Evolutionary conservation across 2,329 filamentous ascomycete species (phyloP), one percentile per base, ranked within the genome.

Genomic region (Cladosporium sp.): DNA sequence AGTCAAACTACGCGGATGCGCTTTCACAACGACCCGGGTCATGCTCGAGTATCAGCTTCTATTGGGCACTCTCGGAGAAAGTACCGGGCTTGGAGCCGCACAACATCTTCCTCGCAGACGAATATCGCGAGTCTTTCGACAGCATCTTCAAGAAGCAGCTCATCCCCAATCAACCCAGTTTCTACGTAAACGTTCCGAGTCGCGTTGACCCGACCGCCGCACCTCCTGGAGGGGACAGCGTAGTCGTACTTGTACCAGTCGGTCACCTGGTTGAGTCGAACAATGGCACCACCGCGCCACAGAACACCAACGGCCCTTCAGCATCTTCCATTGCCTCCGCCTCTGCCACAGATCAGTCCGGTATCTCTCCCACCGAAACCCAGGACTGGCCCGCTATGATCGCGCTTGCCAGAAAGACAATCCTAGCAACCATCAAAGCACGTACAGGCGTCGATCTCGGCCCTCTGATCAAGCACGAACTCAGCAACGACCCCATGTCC

Each of bases 181-280:
- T 91, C 76, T 91, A 91, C 72, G 82, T 91, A 72, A 90, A 91
- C 68, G 87, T 91, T 0, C 88, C 88, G 0, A 87, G 82, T 49
- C 81, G 88, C 12, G 80, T 90, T 7, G 88, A 91, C 63, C 76
- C 84, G 0, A 80, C 80, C 0, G 88, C 88, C 1, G 87, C 88
- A 0, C 88, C 88, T 0, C 71, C 78, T 2, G 84, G 82, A 1
- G 82, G 81, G 64, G 88, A 92, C 67, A 78, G 82, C 1, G 73
- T 91, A 49, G 85, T 90, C 14, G 85, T 89, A 1, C 79, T 91
- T 5, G 87, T 91, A 0, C 88, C 88, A 0, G 85, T 88, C 1
- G 88, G 88, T 0, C 88, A 90, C 68, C 77, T 90, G 1, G 72
- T 82, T 39, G 56, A 59, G 4, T 20, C 39, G 22, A 14, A 42